phyloP scores from a whole-genome alignment of 768 basidiomycete genomes.

The Podaxis sp. region DNA sequence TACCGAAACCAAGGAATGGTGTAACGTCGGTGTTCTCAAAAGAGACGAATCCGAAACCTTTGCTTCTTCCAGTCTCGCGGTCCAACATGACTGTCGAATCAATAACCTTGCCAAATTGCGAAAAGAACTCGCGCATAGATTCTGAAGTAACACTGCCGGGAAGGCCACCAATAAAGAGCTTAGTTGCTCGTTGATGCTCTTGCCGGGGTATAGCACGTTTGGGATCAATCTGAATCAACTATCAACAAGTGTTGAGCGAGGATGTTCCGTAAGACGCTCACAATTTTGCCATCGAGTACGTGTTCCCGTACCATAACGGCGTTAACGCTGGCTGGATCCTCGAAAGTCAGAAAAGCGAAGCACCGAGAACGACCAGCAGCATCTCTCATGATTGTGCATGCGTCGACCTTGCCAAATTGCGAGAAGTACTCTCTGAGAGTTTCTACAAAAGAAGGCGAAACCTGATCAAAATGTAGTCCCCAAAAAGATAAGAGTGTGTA shows the following conservation, averaged over 20 bases:
- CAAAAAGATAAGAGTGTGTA: conserved; percentile 33
- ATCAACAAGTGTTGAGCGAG: conserved; percentile 1
- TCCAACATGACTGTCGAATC: conserved; percentile 99
- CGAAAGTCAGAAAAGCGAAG: conserved; percentile 97
- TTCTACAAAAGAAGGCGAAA: conserved; percentile 42
- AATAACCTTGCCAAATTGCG: conserved; percentile 91
- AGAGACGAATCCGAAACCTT: conserved; percentile 97
- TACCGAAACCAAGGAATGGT: conserved; percentile 82
- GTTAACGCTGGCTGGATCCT: conserved; percentile 88
- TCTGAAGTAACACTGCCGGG: conserved; percentile 91
- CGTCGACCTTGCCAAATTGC: conserved; percentile 95
- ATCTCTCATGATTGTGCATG: conserved; percentile 99
- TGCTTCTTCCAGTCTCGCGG: conserved; percentile 89
- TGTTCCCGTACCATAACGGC: conserved; percentile 95
- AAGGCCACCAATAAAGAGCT: conserved; percentile 94
- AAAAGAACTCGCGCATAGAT: conserved; percentile 89
- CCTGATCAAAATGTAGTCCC: conserved; percentile 35
- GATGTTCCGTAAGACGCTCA: conserved; percentile 39
- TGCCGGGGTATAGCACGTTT: conserved; percentile 97
- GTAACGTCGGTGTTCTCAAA: conserved; percentile 91
- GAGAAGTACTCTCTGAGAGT: conserved; percentile 82
- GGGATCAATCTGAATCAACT: conserved; percentile 84
- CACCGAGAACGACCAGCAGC: conserved; percentile 91
- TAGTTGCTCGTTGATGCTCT: conserved; percentile 90
- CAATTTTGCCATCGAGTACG: conserved; percentile 94